Conservation (phyloP, 2,329 filamentous ascomycete genomes). For the Exophiala xenobiotica region DNA sequence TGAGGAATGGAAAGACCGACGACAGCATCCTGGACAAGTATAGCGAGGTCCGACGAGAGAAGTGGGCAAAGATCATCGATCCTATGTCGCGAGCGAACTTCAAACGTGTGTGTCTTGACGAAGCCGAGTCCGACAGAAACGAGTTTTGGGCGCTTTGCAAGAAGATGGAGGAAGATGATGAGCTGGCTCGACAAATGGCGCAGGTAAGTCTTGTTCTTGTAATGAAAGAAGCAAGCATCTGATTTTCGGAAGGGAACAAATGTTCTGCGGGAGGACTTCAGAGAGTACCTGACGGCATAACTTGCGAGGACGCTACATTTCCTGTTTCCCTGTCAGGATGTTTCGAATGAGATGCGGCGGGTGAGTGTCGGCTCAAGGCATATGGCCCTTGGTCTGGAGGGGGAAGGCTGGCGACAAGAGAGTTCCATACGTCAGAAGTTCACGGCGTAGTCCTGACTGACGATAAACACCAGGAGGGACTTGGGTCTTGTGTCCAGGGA, state of each 20-base stretch:
- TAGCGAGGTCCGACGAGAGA: constrained; percentile 40
- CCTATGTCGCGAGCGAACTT: constrained; percentile 46
- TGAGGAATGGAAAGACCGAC: constrained; percentile 40
- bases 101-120: constrained; percentile 35
- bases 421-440: too few relatives aligned
- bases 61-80: constrained; percentile 41
- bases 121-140: constrained; percentile 38
- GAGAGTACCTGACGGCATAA: constrained; percentile 18
- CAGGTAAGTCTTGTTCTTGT: constrained; percentile 12
- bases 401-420: too few relatives aligned
- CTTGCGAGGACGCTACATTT: not conserved
- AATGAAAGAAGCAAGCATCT: not conserved
- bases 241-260: constrained; percentile 18
- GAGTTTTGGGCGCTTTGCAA: constrained; percentile 39
- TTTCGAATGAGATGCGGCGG: too few relatives aligned
- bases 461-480: too few relatives aligned
- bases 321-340: not conserved
- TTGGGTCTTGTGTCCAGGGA: too few relatives aligned
- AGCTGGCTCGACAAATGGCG: constrained; percentile 22
- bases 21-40: constrained; percentile 47
- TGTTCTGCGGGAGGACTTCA: constrained; percentile 18
- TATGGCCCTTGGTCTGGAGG: too few relatives aligned
- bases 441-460: too few relatives aligned
- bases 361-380: too few relatives aligned
- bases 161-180: constrained; percentile 36